Evolutionary conservation across 2,329 filamentous ascomycete species (phyloP).

Genomic region (Talaromyces sp.): DNA sequence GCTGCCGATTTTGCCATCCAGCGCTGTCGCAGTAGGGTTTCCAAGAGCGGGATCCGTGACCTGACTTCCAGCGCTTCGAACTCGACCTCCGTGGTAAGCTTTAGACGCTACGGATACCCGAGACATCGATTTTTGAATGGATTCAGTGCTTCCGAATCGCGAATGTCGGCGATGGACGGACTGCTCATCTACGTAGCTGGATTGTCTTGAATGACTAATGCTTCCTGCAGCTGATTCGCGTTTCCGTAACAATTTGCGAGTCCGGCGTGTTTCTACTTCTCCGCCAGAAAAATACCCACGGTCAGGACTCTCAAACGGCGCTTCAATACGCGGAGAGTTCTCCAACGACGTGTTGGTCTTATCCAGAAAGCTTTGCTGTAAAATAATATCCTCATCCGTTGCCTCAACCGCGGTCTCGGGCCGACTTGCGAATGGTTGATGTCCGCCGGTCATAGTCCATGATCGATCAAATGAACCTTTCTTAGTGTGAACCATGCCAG

Average conservation of each 20-base stretch:
- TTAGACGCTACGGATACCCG: constrained; percentile 56
- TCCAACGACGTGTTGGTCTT: constrained; percentile 2
- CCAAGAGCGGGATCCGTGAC: constrained; percentile 30
- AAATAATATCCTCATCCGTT: constrained; percentile 18
- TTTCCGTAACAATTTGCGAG: constrained; percentile 74
- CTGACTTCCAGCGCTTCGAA: constrained; percentile 59
- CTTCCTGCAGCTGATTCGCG: constrained; percentile 44
- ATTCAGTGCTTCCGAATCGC: constrained; percentile 73
- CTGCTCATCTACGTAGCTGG: constrained; percentile 73
- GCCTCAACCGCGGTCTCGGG: constrained; percentile 31
- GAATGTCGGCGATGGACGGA: constrained; percentile 67
- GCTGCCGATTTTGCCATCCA: constrained; percentile 47
- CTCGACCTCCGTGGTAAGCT: constrained; percentile 62
- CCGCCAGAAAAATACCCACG: constrained; percentile 90
- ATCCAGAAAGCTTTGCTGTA: constrained; percentile 19
- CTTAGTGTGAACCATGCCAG: constrained; percentile 46
- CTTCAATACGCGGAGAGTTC: constrained; percentile 19
- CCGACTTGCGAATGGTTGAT: constrained; percentile 29
- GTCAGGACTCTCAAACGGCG: constrained; percentile 59
- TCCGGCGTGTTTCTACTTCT: constrained; percentile 68
- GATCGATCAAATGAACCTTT: constrained; percentile 55
- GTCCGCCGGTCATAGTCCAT: constrained; percentile 50
- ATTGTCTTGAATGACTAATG: constrained; percentile 59
- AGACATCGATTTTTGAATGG: constrained; percentile 54
- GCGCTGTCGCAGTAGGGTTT: constrained; percentile 38